Conservation (phyloP, 176 grass and related monocot genomes). For the Phragmites australis region DNA sequence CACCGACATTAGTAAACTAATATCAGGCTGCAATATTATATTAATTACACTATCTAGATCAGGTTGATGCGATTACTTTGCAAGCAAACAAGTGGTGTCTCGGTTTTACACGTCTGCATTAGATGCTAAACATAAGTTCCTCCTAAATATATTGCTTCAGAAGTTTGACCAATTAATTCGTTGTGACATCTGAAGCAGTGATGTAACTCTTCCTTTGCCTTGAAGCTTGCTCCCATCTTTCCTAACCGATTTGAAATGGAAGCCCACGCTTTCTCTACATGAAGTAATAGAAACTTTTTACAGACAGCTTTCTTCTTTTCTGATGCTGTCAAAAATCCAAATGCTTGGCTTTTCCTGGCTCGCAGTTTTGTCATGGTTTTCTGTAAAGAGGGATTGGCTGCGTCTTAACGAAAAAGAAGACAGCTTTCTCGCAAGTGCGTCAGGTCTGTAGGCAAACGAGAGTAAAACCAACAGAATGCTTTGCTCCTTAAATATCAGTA, state of each 20-base stretch:
- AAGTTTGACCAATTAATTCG: not conserved
- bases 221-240: constrained; percentile 3
- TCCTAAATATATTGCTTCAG: not conserved
- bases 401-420: not conserved
- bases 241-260: constrained; percentile 6
- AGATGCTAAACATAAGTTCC: not conserved
- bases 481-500: not conserved
- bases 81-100: not conserved
- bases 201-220: not conserved
- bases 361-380: not conserved
- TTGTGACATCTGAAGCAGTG: not conserved
- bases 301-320: not conserved
- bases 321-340: not conserved
- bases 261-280: not conserved
- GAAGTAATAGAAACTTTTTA: not conserved
- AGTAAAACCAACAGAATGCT: not conserved
- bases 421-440: constrained; percentile 14
- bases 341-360: not conserved
- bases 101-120: not conserved
- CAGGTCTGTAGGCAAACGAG: not conserved
- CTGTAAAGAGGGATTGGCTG: not conserved
- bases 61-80: not conserved
- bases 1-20: constrained; percentile 24
- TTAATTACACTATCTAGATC: not conserved
- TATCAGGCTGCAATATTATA: not conserved